These are phyloP conservation scores for Boletus calvinii DNA, from an alignment of 1,284 basidiomycete species.

Conservation along the genomic window DNA sequence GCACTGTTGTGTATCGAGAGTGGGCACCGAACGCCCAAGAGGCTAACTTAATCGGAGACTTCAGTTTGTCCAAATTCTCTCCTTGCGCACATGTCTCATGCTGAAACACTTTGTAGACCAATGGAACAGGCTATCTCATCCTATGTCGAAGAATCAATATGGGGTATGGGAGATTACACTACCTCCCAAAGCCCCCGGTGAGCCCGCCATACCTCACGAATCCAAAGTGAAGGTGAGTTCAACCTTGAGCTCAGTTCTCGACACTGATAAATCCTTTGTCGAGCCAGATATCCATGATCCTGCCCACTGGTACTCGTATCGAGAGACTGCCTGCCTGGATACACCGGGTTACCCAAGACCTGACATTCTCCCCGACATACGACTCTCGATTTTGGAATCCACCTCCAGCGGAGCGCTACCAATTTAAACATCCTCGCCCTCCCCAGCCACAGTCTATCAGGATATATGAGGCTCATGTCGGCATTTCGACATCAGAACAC, in stretches of 20 bases:
- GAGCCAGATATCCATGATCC: constrained; percentile 79
- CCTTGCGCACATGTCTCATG: not conserved
- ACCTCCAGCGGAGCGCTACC: constrained; percentile 65
- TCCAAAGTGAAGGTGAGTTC: constrained; percentile 82
- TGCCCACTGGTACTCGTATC: constrained; percentile 74
- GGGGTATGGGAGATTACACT: constrained; percentile 92
- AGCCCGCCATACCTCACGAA: constrained; percentile 89
- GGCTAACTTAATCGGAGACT: constrained; percentile 91
- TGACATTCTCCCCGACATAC: constrained; percentile 87
- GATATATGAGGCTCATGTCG: constrained; percentile 98
- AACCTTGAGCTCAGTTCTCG: not conserved
- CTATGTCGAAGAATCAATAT: constrained; percentile 84
- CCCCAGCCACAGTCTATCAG: constrained; percentile 69
- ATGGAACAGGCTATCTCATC: constrained; percentile 84
- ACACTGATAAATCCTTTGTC: not conserved
- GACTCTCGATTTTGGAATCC: constrained; percentile 99
- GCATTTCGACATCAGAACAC: constrained; percentile 88
- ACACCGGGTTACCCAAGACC: constrained; percentile 91
- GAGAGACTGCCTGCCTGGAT: constrained; percentile 96
- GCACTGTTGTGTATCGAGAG: constrained; percentile 83
- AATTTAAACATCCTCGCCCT: constrained; percentile 80
- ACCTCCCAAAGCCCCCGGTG: constrained; percentile 66
- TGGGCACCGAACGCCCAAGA: constrained; percentile 92
- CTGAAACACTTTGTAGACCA: constrained; percentile 53
- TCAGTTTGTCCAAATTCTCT: constrained; percentile 65